phyloP scores from a whole-genome alignment of 2,329 filamentous ascomycete genomes.

The Plectosphaerella cucumerina region DNA sequence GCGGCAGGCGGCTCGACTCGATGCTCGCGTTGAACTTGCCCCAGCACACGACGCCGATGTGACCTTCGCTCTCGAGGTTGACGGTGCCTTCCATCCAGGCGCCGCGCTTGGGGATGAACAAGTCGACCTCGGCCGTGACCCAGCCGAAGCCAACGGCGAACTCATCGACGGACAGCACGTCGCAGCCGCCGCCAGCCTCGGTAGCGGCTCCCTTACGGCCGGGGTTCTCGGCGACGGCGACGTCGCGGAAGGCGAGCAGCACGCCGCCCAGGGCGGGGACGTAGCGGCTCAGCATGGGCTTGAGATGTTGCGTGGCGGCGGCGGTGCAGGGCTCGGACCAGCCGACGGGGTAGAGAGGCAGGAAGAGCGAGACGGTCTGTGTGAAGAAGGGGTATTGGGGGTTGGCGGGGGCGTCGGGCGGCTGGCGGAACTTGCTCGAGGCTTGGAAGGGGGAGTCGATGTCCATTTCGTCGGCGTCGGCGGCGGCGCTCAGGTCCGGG shows the following conservation, averaged over 20 bases:
- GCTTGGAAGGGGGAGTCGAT: constrained; percentile 25
- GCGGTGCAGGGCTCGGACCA: constrained; percentile 67
- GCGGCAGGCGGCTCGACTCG: constrained; percentile 69
- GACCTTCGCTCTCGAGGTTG: constrained; percentile 82
- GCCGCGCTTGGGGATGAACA: constrained; percentile 74
- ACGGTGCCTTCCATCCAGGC: constrained; percentile 75
- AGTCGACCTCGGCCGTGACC: constrained; percentile 80
- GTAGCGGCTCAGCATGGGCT: constrained; percentile 72
- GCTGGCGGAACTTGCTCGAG: constrained; percentile 28
- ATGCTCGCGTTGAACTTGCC: constrained; percentile 91
- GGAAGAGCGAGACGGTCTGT: constrained; percentile 76
- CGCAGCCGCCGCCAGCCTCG: constrained; percentile 40
- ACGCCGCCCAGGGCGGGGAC: constrained; percentile 69
- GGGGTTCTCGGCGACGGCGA: constrained; percentile 58
- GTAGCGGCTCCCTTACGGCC: constrained; percentile 40
- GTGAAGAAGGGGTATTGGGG: constrained; percentile 68
- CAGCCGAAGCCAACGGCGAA: constrained; percentile 84
- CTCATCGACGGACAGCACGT: constrained; percentile 62
- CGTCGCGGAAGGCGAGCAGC: constrained; percentile 69
- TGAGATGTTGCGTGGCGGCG: constrained; percentile 69
- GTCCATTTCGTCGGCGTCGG: constrained; percentile 32
- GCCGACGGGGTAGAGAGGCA: constrained; percentile 68
- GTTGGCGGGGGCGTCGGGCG: constrained; percentile 30
- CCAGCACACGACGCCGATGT: constrained; percentile 84
- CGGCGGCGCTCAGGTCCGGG: constrained; percentile 8